Percentiles rank a stretch among this genome's conserved stretches.
phyloP scores from a whole-genome alignment of 495 filamentous ascomycete genomes.

The Penicillium roqueforti region DNA sequence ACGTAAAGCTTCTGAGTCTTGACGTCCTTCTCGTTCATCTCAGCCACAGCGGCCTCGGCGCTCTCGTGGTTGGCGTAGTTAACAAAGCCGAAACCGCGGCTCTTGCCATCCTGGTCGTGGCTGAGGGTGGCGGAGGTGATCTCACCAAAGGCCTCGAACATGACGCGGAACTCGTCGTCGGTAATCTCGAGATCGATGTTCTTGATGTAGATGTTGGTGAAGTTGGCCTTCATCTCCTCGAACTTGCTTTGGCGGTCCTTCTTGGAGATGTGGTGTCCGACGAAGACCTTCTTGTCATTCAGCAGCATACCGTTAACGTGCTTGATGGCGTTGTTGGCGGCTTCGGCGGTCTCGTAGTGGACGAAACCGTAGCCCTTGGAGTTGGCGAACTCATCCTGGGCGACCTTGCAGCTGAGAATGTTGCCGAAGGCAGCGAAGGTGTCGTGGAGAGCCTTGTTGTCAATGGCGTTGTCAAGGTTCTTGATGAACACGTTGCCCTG shows the following conservation, averaged over 20 bases:
- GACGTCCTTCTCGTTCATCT: slow-evolving; percentile 87
- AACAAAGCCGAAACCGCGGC: slow-evolving; percentile 97
- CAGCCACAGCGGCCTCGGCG: slow-evolving; percentile 82
- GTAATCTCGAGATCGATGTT: slow-evolving; percentile 84
- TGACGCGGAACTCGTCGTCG: slow-evolving; percentile 88
- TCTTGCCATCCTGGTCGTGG: slow-evolving; percentile 84
- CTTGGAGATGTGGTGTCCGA: slow-evolving; percentile 99
- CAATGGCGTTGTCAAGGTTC: slow-evolving; percentile 96
- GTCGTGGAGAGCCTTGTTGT: slow-evolving; percentile 99
- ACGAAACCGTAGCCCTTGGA: slow-evolving; percentile 99
- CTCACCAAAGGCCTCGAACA: slow-evolving; percentile 88
- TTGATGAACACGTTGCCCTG: slow-evolving; percentile 99
- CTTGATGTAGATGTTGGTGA: slow-evolving; percentile 99
- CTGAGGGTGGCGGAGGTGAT: slow-evolving; percentile 95
- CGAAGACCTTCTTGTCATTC: slow-evolving; percentile 99
- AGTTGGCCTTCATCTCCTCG: slow-evolving; percentile 99
- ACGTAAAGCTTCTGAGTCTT: slow-evolving; percentile 94
- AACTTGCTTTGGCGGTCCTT: slow-evolving; percentile 99
- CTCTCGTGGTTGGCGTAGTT: slow-evolving; percentile 92
- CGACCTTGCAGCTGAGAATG: slow-evolving; percentile 99
- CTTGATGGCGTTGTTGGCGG: slow-evolving; percentile 95
- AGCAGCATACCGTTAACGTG: slow-evolving; percentile 99
- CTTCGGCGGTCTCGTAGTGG: slow-evolving; percentile 99
- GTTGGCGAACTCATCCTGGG: slow-evolving; percentile 90
- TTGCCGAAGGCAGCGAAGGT: slow-evolving; percentile 99